These are phyloP conservation scores for Millerozyma acaciae DNA, from an alignment of 805 yeast genomes.

Conservation along the genomic window DNA sequence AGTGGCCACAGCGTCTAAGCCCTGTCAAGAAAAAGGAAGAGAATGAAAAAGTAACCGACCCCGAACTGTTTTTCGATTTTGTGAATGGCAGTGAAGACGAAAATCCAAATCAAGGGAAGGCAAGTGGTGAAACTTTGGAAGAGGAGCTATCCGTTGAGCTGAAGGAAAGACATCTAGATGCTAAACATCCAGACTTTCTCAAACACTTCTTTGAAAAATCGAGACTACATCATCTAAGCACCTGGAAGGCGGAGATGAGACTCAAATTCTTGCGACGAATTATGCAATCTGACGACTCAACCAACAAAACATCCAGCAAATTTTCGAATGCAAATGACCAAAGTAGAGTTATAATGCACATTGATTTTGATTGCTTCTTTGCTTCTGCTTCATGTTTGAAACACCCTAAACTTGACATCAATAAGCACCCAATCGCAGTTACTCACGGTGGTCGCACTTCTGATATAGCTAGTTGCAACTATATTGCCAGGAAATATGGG, in stretches of 20 bases:
- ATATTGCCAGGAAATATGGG: constrained; percentile 76
- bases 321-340: constrained; percentile 6
- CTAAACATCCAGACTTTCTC: constrained; percentile 75
- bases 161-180: constrained; percentile 38
- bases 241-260: constrained; percentile 77
- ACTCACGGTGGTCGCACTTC: constrained; percentile 59
- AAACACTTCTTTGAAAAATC: constrained; percentile 72
- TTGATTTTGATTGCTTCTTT: constrained; percentile 93
- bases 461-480: constrained; percentile 90
- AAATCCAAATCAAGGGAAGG: constrained; percentile 3
- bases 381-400: constrained; percentile 75
- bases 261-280: constrained; percentile 54
- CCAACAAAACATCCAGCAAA: background rate
- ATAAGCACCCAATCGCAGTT: constrained; percentile 54
- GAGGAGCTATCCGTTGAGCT: constrained; percentile 3
- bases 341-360: constrained; percentile 54
- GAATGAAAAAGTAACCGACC: constrained; percentile 4
- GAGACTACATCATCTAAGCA: constrained; percentile 81
- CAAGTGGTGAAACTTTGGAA: background rate
- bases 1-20: constrained; percentile 1
- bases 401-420: constrained; percentile 50
- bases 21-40: constrained; percentile 2
- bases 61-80: background rate
- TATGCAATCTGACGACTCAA: constrained; percentile 23
- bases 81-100: constrained; percentile 2